These are phyloP conservation scores for Salix koriyanagi DNA, from an alignment of 345 rosid species.

Conservation along the genomic window DNA sequence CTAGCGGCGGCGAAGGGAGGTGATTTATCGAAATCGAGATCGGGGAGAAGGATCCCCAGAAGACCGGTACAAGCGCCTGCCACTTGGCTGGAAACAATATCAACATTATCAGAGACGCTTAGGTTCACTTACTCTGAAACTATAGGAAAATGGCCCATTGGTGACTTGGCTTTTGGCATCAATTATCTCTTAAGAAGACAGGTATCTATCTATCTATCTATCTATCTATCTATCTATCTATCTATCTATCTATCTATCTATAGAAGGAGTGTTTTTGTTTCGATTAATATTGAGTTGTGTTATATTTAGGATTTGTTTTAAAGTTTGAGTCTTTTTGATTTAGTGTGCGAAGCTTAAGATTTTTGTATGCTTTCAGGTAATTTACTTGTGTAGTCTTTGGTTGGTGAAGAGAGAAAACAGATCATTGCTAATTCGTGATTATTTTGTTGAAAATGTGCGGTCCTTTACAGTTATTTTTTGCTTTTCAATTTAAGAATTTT, in stretches of 20 bases:
- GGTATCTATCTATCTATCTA: conserved; percentile 32
- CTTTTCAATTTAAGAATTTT: background rate
- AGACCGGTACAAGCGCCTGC: conserved; percentile 93
- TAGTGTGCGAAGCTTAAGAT: background rate
- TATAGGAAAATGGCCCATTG: conserved; percentile 96
- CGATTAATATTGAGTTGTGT: background rate
- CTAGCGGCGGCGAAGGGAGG: conserved; percentile 40
- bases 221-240: conserved; percentile 25
- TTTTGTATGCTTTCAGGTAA: background rate
- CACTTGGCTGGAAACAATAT: conserved; percentile 83
- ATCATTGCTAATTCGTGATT: background rate
- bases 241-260: conserved; percentile 1
- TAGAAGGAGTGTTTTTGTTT: background rate
- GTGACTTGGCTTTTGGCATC: conserved; percentile 93
- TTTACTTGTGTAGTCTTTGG: background rate
- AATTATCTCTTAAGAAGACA: conserved; percentile 84
- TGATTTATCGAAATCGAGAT: conserved; percentile 61
- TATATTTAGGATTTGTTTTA: background rate
- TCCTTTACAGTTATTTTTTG: too few relatives aligned
- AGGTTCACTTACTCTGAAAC: conserved; percentile 92
- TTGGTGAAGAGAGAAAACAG: background rate
- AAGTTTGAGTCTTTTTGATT: background rate
- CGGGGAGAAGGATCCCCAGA: conserved; percentile 55
- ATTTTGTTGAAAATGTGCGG: too few relatives aligned
- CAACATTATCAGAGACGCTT: conserved; percentile 81